Base-by-base conservation (phyloP, 805 yeast species). In the Clavispora fructus region DNA sequence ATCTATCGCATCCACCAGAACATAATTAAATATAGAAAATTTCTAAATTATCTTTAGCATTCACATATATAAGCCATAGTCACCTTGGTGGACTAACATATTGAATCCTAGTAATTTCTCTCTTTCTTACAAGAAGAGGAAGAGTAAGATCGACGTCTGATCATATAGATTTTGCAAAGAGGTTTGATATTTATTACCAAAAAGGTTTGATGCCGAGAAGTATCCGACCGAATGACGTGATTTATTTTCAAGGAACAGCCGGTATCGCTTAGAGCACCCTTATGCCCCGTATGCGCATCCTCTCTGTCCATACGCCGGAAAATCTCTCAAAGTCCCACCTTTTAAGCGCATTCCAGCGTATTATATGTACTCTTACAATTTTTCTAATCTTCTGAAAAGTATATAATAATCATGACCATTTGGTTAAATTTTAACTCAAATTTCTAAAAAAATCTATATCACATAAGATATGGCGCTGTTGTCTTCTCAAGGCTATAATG, bases 401-500 rank as follows among this genome's bases (percentile, higher is more conserved):
- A 33, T 33, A 17, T 17, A 33, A 16, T 11, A 6, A 10, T 14
- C 17, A 17, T n/a, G 19, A 4, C 35, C 7, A 4, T 33, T 11
- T 14, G n/a, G 13, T 7, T 4, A 8, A 16, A 33, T 13, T 8
- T 14, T 33, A 3, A 17, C 25, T 11, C 37, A 5, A 31, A 9
- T 19, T 4, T 27, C 12, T 2, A 27, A 27, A 2, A 11, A 27
- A 11, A 27, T 11, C 29, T 4, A 27, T 4, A 14, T 14, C 25
- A 26, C 35, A 27, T 25, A 7, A 13, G 39, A 26, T 23, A 52
- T 52, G 55, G 48, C 54, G 1, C 52, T 48, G 31, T 41, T 52
- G 17, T 52, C 53, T 28, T 52, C 55, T 6, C 55, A 50, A 40
- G 77, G 75, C 29, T 67, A 61, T 50, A 72, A 72, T 52, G 76